A percentile compares a stretch with the other conserved stretches of the same genome.
Evolutionary conservation across 2,329 filamentous ascomycete genomes (phyloP).

Genomic region (Periconia sp.): DNA sequence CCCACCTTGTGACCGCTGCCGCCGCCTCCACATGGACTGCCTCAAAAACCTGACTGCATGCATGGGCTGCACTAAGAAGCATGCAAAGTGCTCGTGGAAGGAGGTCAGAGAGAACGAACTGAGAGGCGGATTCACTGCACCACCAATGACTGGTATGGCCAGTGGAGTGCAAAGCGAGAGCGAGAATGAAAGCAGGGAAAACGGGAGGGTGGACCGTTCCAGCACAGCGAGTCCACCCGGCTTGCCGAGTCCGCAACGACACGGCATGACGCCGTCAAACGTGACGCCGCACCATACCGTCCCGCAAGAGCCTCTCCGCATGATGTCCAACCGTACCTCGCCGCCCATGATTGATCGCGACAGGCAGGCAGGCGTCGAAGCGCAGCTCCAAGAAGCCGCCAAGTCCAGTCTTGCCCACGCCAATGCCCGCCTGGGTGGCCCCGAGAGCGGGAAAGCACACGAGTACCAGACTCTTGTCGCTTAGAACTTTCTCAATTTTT

Average conservation of each 20-base stretch:
- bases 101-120: conserved; percentile 77
- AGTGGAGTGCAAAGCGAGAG: conserved; percentile 41
- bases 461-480: conserved; percentile 38
- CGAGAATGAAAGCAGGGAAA: conserved; percentile 40
- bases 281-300: conserved; percentile 13
- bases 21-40: conserved; percentile 79
- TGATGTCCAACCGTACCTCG: conserved; percentile 23
- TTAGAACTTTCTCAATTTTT: conserved; percentile 6
- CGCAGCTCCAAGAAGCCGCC: conserved; percentile 42
- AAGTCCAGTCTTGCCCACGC: conserved; percentile 41
- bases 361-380: conserved; percentile 23
- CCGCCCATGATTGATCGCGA: conserved; percentile 23
- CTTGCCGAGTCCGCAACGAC: conserved; percentile 32
- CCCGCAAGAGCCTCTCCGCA: conserved; percentile 21
- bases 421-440: conserved; percentile 20
- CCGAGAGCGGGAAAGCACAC: conserved; percentile 17
- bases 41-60: conserved; percentile 87
- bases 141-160: conserved; percentile 23
- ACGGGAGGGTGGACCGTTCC: conserved; percentile 22
- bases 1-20: conserved; percentile 85
- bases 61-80: conserved; percentile 86
- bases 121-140: conserved; percentile 30
- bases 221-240: conserved; percentile 37
- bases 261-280: conserved; percentile 27
- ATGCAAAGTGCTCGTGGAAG: conserved; percentile 87